Evolutionary conservation across 2,329 filamentous ascomycete species (phyloP), one percentile per base, ranked within the genome.

Genomic region (Penicillium fuscoglaucum): DNA sequence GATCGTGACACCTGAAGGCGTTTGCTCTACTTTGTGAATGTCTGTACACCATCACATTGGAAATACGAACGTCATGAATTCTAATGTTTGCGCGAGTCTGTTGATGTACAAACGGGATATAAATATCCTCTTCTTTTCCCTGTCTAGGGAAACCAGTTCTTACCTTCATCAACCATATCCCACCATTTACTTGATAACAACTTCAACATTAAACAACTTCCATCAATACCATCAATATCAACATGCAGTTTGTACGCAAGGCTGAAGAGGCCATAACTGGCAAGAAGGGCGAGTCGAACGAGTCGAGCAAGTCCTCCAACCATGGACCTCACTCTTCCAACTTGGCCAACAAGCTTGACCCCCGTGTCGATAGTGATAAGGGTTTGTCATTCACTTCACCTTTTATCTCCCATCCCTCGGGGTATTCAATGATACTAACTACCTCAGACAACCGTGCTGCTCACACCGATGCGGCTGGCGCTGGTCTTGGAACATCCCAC

Each of bases 251-350:
- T 54, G 66, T 79, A 56, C 72, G 80, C 66, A 81, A 80, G 61
- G 74, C 78, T 39, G 80, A 80, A 70, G 74, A 79, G 10, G 74
- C 68, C 59, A 49, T 80, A 51, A 64, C 61, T 41, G 66, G 72
- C 26, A 63, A 73, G 59, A 65, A 71, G 57, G 52, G 63, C 26
- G 58, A 62, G 37, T 59, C 57, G 31, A 47, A 43, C 19, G 48
- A 62, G 28, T 52, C 47, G 33, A 54, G 51, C 39, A 19, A 58
- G 55, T 58, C 55, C n/a, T 43, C 56, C 44, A 62, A 58, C 51
- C 51, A 61, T 47, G 62, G 62, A 21, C 58, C 61, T 33, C 61
- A 65, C 52, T 43, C 43, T 17, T 64, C 62, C 28, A 58, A 60
- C 15, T 24, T 55, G 10, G 61, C 61, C 33, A 65, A 66, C 59